Evolutionary conservation across 345 rosid genomes (phyloP).

Genomic region (Angophora floribunda): DNA sequence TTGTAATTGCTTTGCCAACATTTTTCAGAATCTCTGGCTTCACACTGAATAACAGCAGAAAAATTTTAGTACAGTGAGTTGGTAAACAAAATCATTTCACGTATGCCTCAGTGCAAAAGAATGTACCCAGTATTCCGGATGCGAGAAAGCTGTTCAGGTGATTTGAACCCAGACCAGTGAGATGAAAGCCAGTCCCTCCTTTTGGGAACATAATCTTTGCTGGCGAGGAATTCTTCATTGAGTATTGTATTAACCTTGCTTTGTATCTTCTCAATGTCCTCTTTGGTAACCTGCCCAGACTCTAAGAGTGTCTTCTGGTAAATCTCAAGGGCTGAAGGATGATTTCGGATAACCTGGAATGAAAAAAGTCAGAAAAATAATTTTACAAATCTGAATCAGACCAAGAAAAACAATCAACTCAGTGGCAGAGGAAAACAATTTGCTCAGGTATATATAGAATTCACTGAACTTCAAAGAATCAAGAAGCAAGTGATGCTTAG

Average conservation of each 20-base stretch:
- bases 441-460: background rate
- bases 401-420: background rate
- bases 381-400: background rate
- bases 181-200: constrained; percentile 15
- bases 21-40: constrained; percentile 13
- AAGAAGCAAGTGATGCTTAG: background rate
- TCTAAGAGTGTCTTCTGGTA: constrained; percentile 5
- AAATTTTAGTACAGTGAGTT: background rate
- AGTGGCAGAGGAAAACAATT: background rate
- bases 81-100: background rate
- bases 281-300: constrained; percentile 8
- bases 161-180: constrained; percentile 16
- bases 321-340: constrained; percentile 10
- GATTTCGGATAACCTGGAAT: constrained; percentile 5
- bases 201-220: constrained; percentile 13
- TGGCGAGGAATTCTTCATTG: constrained; percentile 3
- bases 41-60: constrained; percentile 1
- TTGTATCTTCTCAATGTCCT: constrained; percentile 6
- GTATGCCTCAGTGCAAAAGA: background rate
- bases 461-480: background rate
- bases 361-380: background rate
- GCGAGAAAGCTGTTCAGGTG: constrained; percentile 15
- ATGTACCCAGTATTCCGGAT: constrained; percentile 11
- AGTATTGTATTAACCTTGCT: constrained; percentile 6
- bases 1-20: constrained; percentile 11